Evolutionary conservation across 169 alveolate species (phyloP), one percentile per base, ranked within the genome.

Genomic region (Plasmodium vivax): DNA sequence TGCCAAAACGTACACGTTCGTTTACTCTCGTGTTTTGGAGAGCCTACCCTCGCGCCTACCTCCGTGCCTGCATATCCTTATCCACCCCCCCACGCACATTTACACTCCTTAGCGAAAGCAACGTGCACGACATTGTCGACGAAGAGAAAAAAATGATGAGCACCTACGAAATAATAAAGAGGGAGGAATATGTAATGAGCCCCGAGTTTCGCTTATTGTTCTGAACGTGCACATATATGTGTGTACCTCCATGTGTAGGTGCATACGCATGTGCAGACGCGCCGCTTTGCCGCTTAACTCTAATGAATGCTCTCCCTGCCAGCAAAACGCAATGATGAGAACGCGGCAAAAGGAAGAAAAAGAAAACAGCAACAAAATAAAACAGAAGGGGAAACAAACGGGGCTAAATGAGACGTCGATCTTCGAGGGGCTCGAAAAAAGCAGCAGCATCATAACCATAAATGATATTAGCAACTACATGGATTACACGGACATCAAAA

Each of bases 371-470:
- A 30, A 79, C 71, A 88, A 43, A 68, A 38, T 12, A 16, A 72
- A 84, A 43, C n/a, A 71, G 5, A 38, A 27, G 77, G 82, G 82
- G 36, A 88, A 88, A 80, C 62, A 56, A 80, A n/a, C 68, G 23
- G 88, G 43, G 47, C 45, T 47, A 58, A 62, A 56, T 77, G 85
- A 88, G 8, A 62, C 90, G 10, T 58, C 58, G 54, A n/a, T 88
- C 14, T 88, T 79, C 36, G 32, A 88, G 45, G 84, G 82, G 9
- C 23, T 88, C 30, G 94, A 88, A 88, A 88, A 88, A 88, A 88
- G 83, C 36, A 56, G 94, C 51, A 88, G 94, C n/a, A 88, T 88
- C 71, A 88, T 88, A 41, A 88, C 94, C 32, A 88, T 88, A 79
- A 88, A 88, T 79, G 94, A 88, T 34, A 80, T 32, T 72, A 88